phyloP scores from a whole-genome alignment of 805 yeast species.

The Myxozyma monticola region DNA sequence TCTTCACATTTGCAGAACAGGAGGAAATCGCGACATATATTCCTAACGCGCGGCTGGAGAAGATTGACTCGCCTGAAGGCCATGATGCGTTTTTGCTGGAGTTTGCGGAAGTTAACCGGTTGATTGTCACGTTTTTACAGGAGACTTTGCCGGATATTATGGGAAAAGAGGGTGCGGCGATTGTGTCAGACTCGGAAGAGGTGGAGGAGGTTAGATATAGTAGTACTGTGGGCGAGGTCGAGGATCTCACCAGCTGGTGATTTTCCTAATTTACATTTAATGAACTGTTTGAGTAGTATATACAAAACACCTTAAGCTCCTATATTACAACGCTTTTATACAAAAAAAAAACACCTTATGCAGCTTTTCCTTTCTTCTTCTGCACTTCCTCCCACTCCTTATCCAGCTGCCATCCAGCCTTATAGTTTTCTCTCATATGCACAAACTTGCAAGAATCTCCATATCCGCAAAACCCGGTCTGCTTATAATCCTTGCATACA shows the following conservation, averaged over 20 bases:
- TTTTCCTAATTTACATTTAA: not conserved
- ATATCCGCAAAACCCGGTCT: conserved; percentile 93
- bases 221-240: conserved; percentile 90
- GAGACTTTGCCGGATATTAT: conserved; percentile 60
- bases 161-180: conserved; percentile 47
- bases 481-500: conserved; percentile 86
- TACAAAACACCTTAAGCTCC: not conserved
- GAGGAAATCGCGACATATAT: conserved; percentile 74
- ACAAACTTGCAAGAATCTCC: conserved; percentile 96
- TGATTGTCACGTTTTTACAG: conserved; percentile 66
- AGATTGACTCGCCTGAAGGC: conserved; percentile 89
- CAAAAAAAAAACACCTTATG: not conserved
- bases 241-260: conserved; percentile 85
- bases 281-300: too few species aligned
- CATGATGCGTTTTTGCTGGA: conserved; percentile 96
- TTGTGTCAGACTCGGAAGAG: conserved; percentile 31
- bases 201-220: conserved; percentile 51
- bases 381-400: conserved; percentile 64
- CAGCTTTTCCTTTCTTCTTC: conserved; percentile 29
- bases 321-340: not conserved
- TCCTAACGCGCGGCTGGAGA: conserved; percentile 65
- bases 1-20: conserved; percentile 91
- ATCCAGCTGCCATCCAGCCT: conserved; percentile 63
- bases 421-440: conserved; percentile 84
- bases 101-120: conserved; percentile 73